These are phyloP conservation scores for Suillus spraguei DNA, from an alignment of 768 basidiomycete species.

Conservation along the genomic window DNA sequence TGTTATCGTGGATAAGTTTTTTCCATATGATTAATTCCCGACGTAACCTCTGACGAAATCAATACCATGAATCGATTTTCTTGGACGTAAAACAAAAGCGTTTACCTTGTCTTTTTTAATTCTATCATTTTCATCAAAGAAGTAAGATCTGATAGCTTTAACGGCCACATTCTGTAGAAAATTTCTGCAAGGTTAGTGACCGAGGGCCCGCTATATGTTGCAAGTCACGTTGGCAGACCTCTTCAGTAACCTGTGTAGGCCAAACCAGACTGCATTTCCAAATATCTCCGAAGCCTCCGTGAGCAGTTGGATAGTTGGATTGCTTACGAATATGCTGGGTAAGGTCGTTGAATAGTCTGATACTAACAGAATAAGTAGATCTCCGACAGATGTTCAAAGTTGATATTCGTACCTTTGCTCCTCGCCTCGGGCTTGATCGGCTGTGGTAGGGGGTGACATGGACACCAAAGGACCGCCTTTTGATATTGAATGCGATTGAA, in stretches of 20 bases:
- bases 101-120: slow-evolving; percentile 9
- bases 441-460: too few relatives aligned
- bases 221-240: background rate
- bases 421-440: background rate
- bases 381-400: background rate
- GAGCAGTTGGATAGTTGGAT: slow-evolving; percentile 9
- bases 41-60: slow-evolving; percentile 17
- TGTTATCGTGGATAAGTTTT: slow-evolving; percentile 22
- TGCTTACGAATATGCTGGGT: slow-evolving; percentile 1
- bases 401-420: background rate
- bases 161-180: background rate
- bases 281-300: slow-evolving; percentile 12
- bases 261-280: slow-evolving; percentile 6
- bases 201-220: background rate
- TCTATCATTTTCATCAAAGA: slow-evolving; percentile 5
- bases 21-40: slow-evolving; percentile 27
- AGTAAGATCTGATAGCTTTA: slow-evolving; percentile 13
- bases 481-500: too few relatives aligned
- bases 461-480: background rate
- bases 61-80: background rate
- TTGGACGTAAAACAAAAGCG: background rate
- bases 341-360: slow-evolving; percentile 2
- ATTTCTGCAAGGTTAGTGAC: background rate
- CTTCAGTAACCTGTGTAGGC: background rate
- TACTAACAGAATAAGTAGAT: background rate